phyloP scores from a whole-genome alignment of 2,329 filamentous ascomycete genomes.

The Hypoxylon sp. region DNA sequence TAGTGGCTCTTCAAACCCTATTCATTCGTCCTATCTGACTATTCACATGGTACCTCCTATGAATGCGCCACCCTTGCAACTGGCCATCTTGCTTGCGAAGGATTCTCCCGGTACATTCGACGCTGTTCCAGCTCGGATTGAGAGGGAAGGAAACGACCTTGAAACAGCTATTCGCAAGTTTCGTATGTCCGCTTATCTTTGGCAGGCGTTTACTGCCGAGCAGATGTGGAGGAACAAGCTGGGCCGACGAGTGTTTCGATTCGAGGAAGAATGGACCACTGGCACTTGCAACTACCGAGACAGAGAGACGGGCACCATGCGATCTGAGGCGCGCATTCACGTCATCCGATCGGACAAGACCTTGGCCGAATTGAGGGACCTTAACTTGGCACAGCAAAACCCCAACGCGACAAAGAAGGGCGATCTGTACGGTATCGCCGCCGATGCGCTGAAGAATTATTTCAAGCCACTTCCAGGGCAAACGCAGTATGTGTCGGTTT shows the following conservation, averaged over 20 bases:
- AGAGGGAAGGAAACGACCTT: constrained; percentile 83
- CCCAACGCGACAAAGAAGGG: constrained; percentile 72
- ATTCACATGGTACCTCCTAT: constrained; percentile 86
- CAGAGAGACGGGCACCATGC: constrained; percentile 73
- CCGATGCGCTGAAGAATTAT: constrained; percentile 78
- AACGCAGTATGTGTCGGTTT: constrained; percentile 85
- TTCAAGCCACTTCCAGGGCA: constrained; percentile 80
- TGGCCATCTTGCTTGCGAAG: constrained; percentile 86
- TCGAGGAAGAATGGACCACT: constrained; percentile 93
- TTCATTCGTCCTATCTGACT: constrained; percentile 81
- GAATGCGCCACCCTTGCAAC: constrained; percentile 82
- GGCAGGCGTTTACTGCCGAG: constrained; percentile 96
- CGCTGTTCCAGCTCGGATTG: constrained; percentile 75
- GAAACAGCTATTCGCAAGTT: constrained; percentile 88
- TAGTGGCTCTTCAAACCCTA: constrained; percentile 69
- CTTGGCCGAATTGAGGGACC: constrained; percentile 80
- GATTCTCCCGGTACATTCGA: constrained; percentile 90
- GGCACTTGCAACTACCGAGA: constrained; percentile 83
- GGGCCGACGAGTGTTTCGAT: constrained; percentile 84
- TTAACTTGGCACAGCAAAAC: constrained; percentile 82
- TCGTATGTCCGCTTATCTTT: constrained; percentile 92
- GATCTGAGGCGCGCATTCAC: constrained; percentile 91
- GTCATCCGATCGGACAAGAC: constrained; percentile 85
- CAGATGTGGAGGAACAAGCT: constrained; percentile 93
- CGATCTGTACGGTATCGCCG: constrained; percentile 79